A percentile compares a stretch with the other conserved stretches of the same genome.
phyloP scores from a whole-genome alignment of 306 rosid genomes.

The Fragaria iinumae region DNA sequence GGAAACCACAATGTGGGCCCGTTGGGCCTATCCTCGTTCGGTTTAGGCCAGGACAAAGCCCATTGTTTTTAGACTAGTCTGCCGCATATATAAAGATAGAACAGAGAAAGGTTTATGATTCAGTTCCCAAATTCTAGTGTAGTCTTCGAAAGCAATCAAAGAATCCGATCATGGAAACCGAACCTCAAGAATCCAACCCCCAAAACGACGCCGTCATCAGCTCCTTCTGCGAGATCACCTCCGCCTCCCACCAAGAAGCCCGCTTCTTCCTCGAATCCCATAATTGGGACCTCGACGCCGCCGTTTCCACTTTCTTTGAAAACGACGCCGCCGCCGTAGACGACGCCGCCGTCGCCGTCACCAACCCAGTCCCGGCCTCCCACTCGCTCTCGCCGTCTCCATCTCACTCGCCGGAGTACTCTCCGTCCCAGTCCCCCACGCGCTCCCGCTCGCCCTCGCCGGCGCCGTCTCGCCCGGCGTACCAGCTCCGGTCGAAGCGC shows the following conservation, averaged over 20 bases:
- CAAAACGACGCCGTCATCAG: constrained; percentile 38
- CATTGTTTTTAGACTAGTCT: too few relatives aligned
- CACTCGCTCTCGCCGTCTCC: constrained; percentile 22
- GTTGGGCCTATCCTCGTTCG: too few relatives aligned
- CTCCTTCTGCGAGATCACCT: constrained; percentile 83
- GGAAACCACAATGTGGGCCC: too few relatives aligned
- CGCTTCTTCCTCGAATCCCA: constrained; percentile 77
- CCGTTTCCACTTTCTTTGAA: constrained; percentile 79
- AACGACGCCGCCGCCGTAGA: constrained; percentile 11
- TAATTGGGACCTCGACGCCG: constrained; percentile 87
- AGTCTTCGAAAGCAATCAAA: constrained; percentile 9
- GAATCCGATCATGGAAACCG: constrained; percentile 30
- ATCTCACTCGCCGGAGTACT: constrained; percentile 27
- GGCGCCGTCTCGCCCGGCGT: constrained; percentile 50
- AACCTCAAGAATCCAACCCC: constrained; percentile 37
- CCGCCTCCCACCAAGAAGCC: constrained; percentile 71
- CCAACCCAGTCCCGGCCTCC: constrained; percentile 4
- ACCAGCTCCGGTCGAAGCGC: constrained; percentile 72
- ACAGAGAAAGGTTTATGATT: not conserved
- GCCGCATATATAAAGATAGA: too few relatives aligned
- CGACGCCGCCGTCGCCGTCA: constrained; percentile 7
- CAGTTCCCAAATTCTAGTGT: not conserved
- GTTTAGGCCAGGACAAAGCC: too few relatives aligned
- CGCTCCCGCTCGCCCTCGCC: constrained; percentile 37
- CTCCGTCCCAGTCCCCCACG: constrained; percentile 37